phyloP scores from a whole-genome alignment of 2,329 filamentous ascomycete species.

The Alternaria brassicae region DNA sequence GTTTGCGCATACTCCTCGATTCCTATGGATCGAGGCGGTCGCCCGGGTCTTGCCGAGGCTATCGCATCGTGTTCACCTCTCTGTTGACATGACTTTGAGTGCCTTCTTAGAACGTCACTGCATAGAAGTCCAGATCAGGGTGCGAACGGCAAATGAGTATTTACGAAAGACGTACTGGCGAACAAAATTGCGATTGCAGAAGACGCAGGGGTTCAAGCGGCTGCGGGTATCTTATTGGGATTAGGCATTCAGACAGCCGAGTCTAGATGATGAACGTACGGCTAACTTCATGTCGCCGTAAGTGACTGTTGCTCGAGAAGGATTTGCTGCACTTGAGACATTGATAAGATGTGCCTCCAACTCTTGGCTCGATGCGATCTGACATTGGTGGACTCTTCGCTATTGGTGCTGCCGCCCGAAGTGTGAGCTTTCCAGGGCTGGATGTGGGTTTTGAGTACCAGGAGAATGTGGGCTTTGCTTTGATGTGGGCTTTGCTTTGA shows the following conservation, averaged over 20 bases:
- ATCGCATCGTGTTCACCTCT: constrained; percentile 5
- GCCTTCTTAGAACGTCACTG: constrained; percentile 9
- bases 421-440: neutral
- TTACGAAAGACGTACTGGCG: neutral
- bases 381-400: neutral
- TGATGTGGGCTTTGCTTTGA: constrained; percentile 16
- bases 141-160: neutral
- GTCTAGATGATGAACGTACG: neutral
- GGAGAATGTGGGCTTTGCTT: constrained; percentile 14
- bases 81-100: constrained; percentile 6
- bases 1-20: neutral
- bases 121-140: neutral
- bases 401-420: neutral
- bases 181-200: neutral
- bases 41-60: neutral
- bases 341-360: neutral
- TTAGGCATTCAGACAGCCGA: neutral
- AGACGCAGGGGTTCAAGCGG: neutral
- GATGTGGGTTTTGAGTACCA: neutral
- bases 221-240: neutral
- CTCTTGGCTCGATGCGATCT: neutral
- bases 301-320: neutral
- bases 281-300: neutral
- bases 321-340: neutral
- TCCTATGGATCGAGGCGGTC: neutral